Evolutionary conservation across 1,284 basidiomycete species (phyloP), one percentile per base, ranked within the genome.

Genomic region (Boletus semigastroideus): DNA sequence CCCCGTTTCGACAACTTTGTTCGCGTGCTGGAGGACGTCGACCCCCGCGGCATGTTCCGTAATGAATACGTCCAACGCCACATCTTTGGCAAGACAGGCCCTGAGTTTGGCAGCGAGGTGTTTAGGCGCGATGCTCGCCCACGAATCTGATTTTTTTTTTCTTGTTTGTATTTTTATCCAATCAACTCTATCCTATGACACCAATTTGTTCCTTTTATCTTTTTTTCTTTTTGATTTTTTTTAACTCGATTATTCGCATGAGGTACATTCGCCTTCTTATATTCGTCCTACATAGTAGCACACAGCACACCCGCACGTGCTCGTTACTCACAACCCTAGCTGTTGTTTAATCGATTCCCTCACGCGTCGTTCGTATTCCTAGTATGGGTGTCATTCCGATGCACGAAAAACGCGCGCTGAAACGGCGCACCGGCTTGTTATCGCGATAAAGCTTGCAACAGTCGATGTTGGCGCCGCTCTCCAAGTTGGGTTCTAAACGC

Each of bases 401-500:
- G 30, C 1, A 22, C 20, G 37, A 39, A 14, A 22, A 3, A 22
- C 22, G 5, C 5, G 22, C 22, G 22, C 3, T 22, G 22, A 22
- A 22, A 10, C 36, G 22, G 44, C 67, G 59, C 55, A 83, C 81
- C 56, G 74, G 68, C 50, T 79, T 81, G 70, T 97, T 86, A 59
- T 97, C 94, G 51, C 94, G 82, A 69, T 95, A 97, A 42, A 97
- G 77, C 73, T 98, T 98, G 78, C 92, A 94, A 67, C 92, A 94
- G 73, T 99, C 96, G 55, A 99, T 92, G 74, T 98, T 98, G 42
- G 97, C 97, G 31, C 96, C 96, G 59, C 90, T 94, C 74, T 99
- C 97, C 49, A 98, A 81, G 72, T 99, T 99, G n/a, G 97, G 97
- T 76, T 99, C 96, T 87, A n/a, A n/a, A n/a, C n/a, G n/a, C n/a